phyloP scores from a whole-genome alignment of 768 basidiomycete genomes.

The Rhodosporidiobolus odoratus region DNA sequence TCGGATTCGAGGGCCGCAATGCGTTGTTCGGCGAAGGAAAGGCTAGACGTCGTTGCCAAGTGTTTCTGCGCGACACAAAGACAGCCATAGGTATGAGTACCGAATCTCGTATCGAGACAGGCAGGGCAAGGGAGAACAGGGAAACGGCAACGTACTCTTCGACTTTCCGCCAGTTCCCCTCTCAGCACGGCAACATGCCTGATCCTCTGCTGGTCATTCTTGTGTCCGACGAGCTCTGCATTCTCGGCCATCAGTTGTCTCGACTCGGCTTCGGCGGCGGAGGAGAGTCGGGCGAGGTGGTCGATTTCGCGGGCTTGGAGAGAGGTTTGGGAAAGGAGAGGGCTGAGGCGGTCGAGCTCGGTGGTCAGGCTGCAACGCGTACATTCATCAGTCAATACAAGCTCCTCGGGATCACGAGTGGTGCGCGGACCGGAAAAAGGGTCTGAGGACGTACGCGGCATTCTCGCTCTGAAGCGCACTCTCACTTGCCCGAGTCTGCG shows the following conservation, averaged over 20 bases:
- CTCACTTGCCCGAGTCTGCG: constrained; percentile 50
- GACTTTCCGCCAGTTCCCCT: constrained; percentile 68
- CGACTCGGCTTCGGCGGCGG: constrained; percentile 74
- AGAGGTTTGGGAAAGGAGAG: constrained; percentile 41
- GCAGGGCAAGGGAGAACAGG: neutral
- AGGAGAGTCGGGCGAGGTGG: constrained; percentile 52
- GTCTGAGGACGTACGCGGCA: constrained; percentile 55
- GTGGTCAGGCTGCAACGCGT: constrained; percentile 55
- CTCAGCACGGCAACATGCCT: constrained; percentile 79
- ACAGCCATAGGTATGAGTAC: neutral
- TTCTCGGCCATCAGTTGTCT: constrained; percentile 71
- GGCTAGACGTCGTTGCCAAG: constrained; percentile 22
- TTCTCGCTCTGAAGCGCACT: constrained; percentile 64
- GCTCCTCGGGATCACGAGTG: neutral
- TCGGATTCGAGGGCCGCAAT: constrained; percentile 29
- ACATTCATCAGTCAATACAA: too few relatives aligned
- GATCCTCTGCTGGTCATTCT: constrained; percentile 78
- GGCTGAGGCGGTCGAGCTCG: constrained; percentile 59
- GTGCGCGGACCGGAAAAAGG: neutral
- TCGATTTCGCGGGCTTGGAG: constrained; percentile 14
- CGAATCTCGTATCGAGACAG: too few relatives aligned
- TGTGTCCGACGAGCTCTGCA: constrained; percentile 75
- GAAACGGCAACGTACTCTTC: constrained; percentile 58
- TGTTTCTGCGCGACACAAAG: constrained; percentile 25
- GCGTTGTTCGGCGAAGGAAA: constrained; percentile 23